Percentiles rank a stretch among this genome's conserved stretches.
phyloP scores from a whole-genome alignment of 192 early-diverging fungal genomes.

The Fimicolochytrium jonesii region DNA sequence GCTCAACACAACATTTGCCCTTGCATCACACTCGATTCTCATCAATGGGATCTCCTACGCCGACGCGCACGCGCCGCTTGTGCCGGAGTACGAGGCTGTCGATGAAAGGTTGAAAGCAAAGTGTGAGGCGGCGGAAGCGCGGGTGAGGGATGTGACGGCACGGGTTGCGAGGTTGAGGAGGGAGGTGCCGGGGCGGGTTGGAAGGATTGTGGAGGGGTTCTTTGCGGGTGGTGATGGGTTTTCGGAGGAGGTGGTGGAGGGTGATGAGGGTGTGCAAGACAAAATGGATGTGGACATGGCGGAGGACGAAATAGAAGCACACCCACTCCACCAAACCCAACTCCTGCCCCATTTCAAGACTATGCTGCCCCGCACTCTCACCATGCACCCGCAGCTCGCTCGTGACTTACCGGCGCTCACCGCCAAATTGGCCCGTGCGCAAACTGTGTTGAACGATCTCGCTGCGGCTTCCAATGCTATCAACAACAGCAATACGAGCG shows the following conservation, averaged over 20 bases:
- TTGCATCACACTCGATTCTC: constrained; percentile 10
- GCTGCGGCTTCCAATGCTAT: too few relatives aligned
- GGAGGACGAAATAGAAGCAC: constrained; percentile 12
- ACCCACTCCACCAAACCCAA: neutral
- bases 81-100: constrained; percentile 21
- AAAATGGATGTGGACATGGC: neutral
- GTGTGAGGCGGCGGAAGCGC: constrained; percentile 47
- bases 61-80: constrained; percentile 11
- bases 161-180: constrained; percentile 75
- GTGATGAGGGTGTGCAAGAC: neutral
- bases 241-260: neutral
- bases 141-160: constrained; percentile 69
- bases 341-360: constrained; percentile 2
- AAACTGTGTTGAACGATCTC: neutral
- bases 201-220: constrained; percentile 30
- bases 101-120: constrained; percentile 3
- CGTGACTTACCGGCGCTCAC: neutral
- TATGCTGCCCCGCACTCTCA: neutral
- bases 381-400: neutral
- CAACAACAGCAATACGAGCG: too few relatives aligned
- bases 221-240: constrained; percentile 12
- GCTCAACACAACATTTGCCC: neutral
- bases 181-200: constrained; percentile 50
- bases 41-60: constrained; percentile 16
- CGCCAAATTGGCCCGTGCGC: constrained; percentile 5